A percentile compares a stretch with the other conserved stretches of the same genome.
Evolutionary conservation across 192 early-diverging fungal species (phyloP).

Genomic region (Mortierella claussenii): DNA sequence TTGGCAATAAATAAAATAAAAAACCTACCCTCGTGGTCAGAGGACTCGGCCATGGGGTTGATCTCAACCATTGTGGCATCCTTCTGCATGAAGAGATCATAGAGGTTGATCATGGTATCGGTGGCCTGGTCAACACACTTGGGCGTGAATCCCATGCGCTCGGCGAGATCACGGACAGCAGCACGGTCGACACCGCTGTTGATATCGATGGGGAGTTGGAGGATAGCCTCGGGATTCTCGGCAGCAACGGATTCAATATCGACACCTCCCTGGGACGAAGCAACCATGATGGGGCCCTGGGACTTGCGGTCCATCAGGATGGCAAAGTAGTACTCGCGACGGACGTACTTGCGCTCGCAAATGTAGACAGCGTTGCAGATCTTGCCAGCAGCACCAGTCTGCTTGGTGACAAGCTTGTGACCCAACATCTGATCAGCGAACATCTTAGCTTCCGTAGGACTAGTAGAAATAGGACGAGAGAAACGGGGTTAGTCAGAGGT

Average conservation of each 20-base stretch:
- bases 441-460: slow-evolving; percentile 88
- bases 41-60: slow-evolving; percentile 96
- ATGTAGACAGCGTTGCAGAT: slow-evolving; percentile 95
- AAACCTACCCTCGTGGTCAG: slow-evolving; percentile 78
- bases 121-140: slow-evolving; percentile 86
- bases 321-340: slow-evolving; percentile 99
- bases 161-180: slow-evolving; percentile 83
- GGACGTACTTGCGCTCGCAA: slow-evolving; percentile 96
- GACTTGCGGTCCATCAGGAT: slow-evolving; percentile 97
- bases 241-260: slow-evolving; percentile 98
- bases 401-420: slow-evolving; percentile 98
- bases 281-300: slow-evolving; percentile 95
- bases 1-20: no score
- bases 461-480: slow-evolving; percentile 17
- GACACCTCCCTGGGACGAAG: slow-evolving; percentile 98
- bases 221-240: slow-evolving; percentile 96
- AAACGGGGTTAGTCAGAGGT: neutral
- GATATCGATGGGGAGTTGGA: slow-evolving; percentile 94
- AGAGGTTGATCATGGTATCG: slow-evolving; percentile 91
- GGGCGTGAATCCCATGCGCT: slow-evolving; percentile 91
- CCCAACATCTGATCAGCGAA: slow-evolving; percentile 96
- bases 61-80: slow-evolving; percentile 99
- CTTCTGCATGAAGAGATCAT: slow-evolving; percentile 97
- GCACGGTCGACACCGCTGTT: slow-evolving; percentile 83
- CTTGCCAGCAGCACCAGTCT: slow-evolving; percentile 95